Percentiles rank a stretch among this genome's conserved stretches.
phyloP scores from a whole-genome alignment of 768 basidiomycete genomes.

The Polyporus arcularius region DNA sequence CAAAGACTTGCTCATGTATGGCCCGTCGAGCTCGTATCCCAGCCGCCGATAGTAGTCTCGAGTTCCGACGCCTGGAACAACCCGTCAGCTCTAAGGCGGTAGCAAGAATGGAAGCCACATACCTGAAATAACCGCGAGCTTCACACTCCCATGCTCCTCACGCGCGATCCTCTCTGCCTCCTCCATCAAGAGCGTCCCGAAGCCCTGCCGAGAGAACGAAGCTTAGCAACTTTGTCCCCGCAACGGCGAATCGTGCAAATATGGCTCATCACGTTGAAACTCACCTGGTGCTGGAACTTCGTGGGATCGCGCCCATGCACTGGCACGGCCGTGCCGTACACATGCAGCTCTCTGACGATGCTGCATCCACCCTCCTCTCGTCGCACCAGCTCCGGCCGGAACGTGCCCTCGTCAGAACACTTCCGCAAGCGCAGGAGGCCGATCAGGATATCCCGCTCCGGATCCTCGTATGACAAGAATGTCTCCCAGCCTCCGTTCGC shows the following conservation, averaged over 20 bases:
- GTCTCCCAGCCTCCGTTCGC: conserved; percentile 99
- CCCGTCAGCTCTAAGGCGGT: conserved; percentile 1
- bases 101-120: conserved; percentile 26
- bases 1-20: conserved; percentile 94
- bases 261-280: neutral
- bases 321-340: conserved; percentile 97
- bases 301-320: conserved; percentile 97
- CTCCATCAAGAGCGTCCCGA: conserved; percentile 97
- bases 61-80: conserved; percentile 82
- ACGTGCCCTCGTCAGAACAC: conserved; percentile 96
- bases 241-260: neutral
- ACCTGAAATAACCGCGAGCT: conserved; percentile 97
- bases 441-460: conserved; percentile 93
- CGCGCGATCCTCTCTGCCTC: conserved; percentile 97
- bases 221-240: neutral
- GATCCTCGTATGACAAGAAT: conserved; percentile 98
- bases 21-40: conserved; percentile 93
- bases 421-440: conserved; percentile 90
- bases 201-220: conserved; percentile 56
- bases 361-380: conserved; percentile 77
- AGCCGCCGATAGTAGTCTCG: conserved; percentile 95
- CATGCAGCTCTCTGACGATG: conserved; percentile 94
- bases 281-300: conserved; percentile 93
- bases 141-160: conserved; percentile 95
- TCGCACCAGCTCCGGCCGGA: conserved; percentile 85